Evolutionary conservation across 1,139 yeast species (phyloP), one percentile per base, ranked within the genome.

Genomic region (Taphrina wiesneri): DNA sequence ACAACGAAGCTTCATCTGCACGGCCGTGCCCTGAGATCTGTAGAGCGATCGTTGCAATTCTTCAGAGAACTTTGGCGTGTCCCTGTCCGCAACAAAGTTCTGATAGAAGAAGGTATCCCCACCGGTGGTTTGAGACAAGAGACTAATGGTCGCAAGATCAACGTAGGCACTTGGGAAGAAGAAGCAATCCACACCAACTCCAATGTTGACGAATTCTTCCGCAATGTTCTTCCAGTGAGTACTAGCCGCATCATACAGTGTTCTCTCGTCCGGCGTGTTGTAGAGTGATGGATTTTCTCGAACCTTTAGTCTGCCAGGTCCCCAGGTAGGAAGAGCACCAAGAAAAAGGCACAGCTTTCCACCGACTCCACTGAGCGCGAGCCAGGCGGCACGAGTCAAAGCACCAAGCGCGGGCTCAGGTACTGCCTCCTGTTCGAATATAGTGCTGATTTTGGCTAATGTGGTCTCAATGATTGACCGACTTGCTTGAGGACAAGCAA

Each of bases 341-440:
- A 92, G 78, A 3, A 89, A 76, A 0, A 90, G 82, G 21, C 88
- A 83, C 45, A 92, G 86, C 71, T 92, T 90, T 67, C 96, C 96
- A 11, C 83, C 83, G 2, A 75, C 73, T 0, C 87, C 86, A 46
- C 82, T 82, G 52, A 92, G 79, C n/a, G 92, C 86, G 70, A 84
- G 74, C 72, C 81, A 78, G 0, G 95, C 93, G 1, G 87, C 85
- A 66, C 86, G 81, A 56, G 91, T 77, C 0, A 96, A 97, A 0
- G 90, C 84, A 0, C 97, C 96, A 73, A 84, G 88, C 39, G 91
- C 86, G 0, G 91, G 87, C 70, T 88, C 95, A 26, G 86, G 86
- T 15, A 82, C 79, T 56, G 73, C 74, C 30, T 77, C 80, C 23
- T 78, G 77, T 17, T 77, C 76, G 67, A 80, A 79, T 34, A 80